A percentile compares a stretch with the other conserved stretches of the same genome.
These are phyloP conservation scores for Tulasnella sp. DNA, from an alignment of 768 basidiomycete genomes.

Conservation along the genomic window DNA sequence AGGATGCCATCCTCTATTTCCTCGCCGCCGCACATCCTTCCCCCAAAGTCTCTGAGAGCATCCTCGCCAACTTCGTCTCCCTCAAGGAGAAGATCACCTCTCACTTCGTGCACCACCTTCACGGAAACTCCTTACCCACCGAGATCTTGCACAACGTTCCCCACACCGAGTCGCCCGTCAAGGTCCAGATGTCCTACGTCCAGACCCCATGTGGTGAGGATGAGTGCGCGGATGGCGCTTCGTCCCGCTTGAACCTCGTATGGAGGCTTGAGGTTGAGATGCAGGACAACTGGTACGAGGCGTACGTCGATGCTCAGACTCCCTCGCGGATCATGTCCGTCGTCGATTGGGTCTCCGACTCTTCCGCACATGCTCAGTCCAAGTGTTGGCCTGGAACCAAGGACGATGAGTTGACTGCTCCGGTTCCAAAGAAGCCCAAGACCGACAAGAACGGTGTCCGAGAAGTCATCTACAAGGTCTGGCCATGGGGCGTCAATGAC, in stretches of 20 bases:
- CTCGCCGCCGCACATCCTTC: slow-evolving; percentile 63
- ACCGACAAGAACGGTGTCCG: slow-evolving; percentile 5
- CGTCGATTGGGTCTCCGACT: slow-evolving; percentile 90
- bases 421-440: slow-evolving; percentile 26
- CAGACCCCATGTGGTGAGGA: slow-evolving; percentile 60
- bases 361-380: slow-evolving; percentile 26
- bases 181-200: slow-evolving; percentile 65
- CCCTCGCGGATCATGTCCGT: slow-evolving; percentile 78
- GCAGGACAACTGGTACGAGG: slow-evolving; percentile 93
- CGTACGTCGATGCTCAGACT: slow-evolving; percentile 59
- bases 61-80: slow-evolving; percentile 39
- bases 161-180: slow-evolving; percentile 68
- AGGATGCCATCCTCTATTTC: slow-evolving; percentile 61
- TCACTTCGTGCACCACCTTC: slow-evolving; percentile 33
- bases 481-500: slow-evolving; percentile 77
- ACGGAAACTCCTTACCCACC: slow-evolving; percentile 34
- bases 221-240: slow-evolving; percentile 17
- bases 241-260: slow-evolving; percentile 49
- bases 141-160: slow-evolving; percentile 51
- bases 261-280: slow-evolving; percentile 95
- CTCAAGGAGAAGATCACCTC: slow-evolving; percentile 42
- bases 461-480: slow-evolving; percentile 47
- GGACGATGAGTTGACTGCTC: slow-evolving; percentile 19
- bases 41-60: slow-evolving; percentile 36
- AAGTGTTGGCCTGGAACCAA: not conserved